Percentiles rank a stretch among this genome's conserved stretches.
Evolutionary conservation across 192 early-diverging fungal species (phyloP).

Genomic region (Phycomyces blakesleeanus): DNA sequence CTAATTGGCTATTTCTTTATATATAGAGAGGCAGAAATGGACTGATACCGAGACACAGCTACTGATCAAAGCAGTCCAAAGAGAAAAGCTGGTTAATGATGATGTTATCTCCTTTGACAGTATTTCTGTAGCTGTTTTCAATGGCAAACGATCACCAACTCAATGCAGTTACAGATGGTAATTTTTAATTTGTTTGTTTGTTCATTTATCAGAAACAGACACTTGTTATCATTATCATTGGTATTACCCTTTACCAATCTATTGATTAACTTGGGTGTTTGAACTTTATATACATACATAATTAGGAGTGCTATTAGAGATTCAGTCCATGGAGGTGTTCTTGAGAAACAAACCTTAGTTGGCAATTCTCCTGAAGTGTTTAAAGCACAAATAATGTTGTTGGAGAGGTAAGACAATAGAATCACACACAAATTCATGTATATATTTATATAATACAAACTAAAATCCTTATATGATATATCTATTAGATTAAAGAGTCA

Average conservation of each 20-base stretch:
- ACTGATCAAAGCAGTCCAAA: not conserved
- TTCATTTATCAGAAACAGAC: too few species aligned
- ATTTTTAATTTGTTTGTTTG: not conserved
- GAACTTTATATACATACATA: too few species aligned
- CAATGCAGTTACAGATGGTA: not conserved
- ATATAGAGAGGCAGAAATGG: constrained; percentile 4
- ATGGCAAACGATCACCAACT: not conserved
- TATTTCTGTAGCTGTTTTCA: not conserved
- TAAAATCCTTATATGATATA: not conserved
- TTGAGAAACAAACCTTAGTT: not conserved
- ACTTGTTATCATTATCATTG: not conserved
- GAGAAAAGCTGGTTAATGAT: not conserved
- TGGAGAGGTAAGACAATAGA: constrained; percentile 1
- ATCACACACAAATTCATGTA: not conserved
- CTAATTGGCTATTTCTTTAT: not conserved
- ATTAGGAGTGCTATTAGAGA: not conserved
- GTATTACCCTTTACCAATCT: too few species aligned
- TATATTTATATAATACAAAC: not conserved
- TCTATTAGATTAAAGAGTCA: not conserved
- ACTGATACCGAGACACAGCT: constrained; percentile 1
- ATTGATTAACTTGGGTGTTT: too few species aligned
- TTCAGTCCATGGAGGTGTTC: not conserved
- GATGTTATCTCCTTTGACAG: not conserved
- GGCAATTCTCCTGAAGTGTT: not conserved
- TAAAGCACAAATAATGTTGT: not conserved